These are phyloP conservation scores for Fusarium nanum DNA, from an alignment of 2,329 filamentous ascomycete genomes.

Conservation along the genomic window DNA sequence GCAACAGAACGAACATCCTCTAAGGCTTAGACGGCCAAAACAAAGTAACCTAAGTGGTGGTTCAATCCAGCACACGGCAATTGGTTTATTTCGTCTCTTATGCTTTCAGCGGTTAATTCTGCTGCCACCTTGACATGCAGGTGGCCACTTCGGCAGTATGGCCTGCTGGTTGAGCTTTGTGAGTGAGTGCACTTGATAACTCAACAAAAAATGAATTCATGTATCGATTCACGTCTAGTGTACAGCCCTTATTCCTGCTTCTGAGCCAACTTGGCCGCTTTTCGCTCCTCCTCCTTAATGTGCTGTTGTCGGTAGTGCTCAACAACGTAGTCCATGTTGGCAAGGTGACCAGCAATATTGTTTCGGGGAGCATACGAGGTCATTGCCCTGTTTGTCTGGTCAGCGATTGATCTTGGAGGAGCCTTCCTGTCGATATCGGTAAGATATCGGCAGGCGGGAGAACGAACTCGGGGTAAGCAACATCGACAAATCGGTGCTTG, in stretches of 20 bases:
- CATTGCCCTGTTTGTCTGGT: slow-evolving; percentile 57
- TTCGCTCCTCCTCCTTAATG: slow-evolving; percentile 66
- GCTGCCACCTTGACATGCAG: background rate
- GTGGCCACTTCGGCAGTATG: background rate
- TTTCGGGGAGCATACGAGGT: slow-evolving; percentile 62
- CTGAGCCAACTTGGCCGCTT: slow-evolving; percentile 61
- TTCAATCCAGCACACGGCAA: background rate
- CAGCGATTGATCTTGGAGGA: slow-evolving; percentile 24
- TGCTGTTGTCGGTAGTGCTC: slow-evolving; percentile 69
- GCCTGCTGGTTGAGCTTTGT: background rate
- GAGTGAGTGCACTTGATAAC: slow-evolving; percentile 17
- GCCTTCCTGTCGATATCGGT: background rate
- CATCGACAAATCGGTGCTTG: slow-evolving; percentile 61
- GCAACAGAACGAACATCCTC: background rate
- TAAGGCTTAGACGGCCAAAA: background rate
- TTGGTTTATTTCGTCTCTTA: background rate
- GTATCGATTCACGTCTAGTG: slow-evolving; percentile 43
- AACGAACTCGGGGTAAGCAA: slow-evolving; percentile 69
- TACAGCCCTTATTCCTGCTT: slow-evolving; percentile 51
- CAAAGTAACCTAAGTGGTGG: background rate
- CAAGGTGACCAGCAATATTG: slow-evolving; percentile 65
- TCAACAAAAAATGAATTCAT: slow-evolving; percentile 42
- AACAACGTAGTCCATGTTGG: slow-evolving; percentile 66
- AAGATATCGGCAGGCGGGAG: background rate
- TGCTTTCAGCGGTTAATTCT: background rate